Conservation (phyloP, 1,284 basidiomycete species). For the Papiliotrema fonsecae region DNA sequence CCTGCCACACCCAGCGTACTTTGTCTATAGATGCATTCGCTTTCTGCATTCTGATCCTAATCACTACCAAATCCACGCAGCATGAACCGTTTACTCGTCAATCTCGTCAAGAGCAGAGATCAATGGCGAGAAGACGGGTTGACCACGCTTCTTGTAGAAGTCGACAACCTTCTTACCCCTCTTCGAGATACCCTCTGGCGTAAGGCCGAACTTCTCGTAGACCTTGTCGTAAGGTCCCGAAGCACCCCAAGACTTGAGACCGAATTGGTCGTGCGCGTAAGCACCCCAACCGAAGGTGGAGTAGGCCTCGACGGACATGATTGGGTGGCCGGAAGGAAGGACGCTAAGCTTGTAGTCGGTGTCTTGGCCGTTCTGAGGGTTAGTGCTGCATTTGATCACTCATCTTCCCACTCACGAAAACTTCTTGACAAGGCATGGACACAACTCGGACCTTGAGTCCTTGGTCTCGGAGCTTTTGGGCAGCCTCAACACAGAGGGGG, state of each 20-base stretch:
- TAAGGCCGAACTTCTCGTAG: slow-evolving; percentile 84
- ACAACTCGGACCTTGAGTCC: slow-evolving; percentile 79
- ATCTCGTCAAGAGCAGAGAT: slow-evolving; percentile 49
- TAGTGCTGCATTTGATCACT: background rate
- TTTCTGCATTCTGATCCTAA: background rate
- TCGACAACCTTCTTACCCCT: slow-evolving; percentile 78
- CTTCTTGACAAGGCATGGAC: slow-evolving; percentile 81
- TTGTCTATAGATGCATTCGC: background rate
- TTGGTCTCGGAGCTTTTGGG: slow-evolving; percentile 65
- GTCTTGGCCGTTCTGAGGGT: slow-evolving; percentile 62
- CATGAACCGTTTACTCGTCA: slow-evolving; percentile 29
- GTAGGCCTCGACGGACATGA: slow-evolving; percentile 83
- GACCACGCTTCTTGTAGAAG: slow-evolving; percentile 79
- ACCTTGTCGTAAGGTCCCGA: slow-evolving; percentile 86
- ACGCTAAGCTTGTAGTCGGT: slow-evolving; percentile 76
- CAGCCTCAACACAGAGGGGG: slow-evolving; percentile 76
- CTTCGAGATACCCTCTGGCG: slow-evolving; percentile 65
- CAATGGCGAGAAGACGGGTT: slow-evolving; percentile 70
- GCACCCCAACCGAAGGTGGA: slow-evolving; percentile 73
- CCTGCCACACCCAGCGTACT: no score
- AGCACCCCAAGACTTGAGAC: slow-evolving; percentile 74
- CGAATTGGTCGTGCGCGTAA: slow-evolving; percentile 84
- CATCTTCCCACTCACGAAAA: slow-evolving; percentile 54
- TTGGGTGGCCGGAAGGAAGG: slow-evolving; percentile 79
- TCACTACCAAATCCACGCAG: no score